These are phyloP conservation scores for Metschnikowia koreensis DNA, from an alignment of 805 yeast genomes.

Conservation along the genomic window DNA sequence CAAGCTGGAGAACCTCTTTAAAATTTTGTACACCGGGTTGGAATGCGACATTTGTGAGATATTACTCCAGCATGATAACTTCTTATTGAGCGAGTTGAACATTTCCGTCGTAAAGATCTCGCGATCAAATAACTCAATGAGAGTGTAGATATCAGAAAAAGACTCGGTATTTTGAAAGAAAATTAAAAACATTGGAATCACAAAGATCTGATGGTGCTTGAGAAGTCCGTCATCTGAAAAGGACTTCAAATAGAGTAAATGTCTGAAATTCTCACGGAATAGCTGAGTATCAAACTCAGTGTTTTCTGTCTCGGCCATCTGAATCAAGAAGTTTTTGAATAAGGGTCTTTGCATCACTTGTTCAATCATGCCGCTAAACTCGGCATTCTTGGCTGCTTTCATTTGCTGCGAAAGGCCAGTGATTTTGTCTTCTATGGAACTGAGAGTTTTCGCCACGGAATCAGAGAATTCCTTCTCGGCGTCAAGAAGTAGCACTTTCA, in stretches of 20 bases:
- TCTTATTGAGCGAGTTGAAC: slow-evolving; percentile 24
- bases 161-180: slow-evolving; percentile 26
- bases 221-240: slow-evolving; percentile 36
- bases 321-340: slow-evolving; percentile 22
- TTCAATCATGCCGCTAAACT: slow-evolving; percentile 29
- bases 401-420: slow-evolving; percentile 27
- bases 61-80: slow-evolving; percentile 30
- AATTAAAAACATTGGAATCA: slow-evolving; percentile 36
- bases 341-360: slow-evolving; percentile 30
- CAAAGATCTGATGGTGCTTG: slow-evolving; percentile 39
- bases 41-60: slow-evolving; percentile 20
- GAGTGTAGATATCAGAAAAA: slow-evolving; percentile 25
- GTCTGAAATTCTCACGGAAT: slow-evolving; percentile 27
- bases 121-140: slow-evolving; percentile 35
- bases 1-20: slow-evolving; percentile 22
- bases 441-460: slow-evolving; percentile 20
- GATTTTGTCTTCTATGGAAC: slow-evolving; percentile 22
- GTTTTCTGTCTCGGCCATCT: slow-evolving; percentile 14
- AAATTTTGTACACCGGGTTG: slow-evolving; percentile 21
- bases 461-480: slow-evolving; percentile 18
- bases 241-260: slow-evolving; percentile 37
- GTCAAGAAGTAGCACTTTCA: slow-evolving; percentile 23
- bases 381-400: slow-evolving; percentile 30
- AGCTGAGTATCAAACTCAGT: background rate
- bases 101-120: slow-evolving; percentile 31